A percentile compares a stretch with the other conserved stretches of the same genome.
These are phyloP conservation scores for Emericellopsis cladophorae DNA, from an alignment of 2,329 filamentous ascomycete genomes.

Conservation along the genomic window DNA sequence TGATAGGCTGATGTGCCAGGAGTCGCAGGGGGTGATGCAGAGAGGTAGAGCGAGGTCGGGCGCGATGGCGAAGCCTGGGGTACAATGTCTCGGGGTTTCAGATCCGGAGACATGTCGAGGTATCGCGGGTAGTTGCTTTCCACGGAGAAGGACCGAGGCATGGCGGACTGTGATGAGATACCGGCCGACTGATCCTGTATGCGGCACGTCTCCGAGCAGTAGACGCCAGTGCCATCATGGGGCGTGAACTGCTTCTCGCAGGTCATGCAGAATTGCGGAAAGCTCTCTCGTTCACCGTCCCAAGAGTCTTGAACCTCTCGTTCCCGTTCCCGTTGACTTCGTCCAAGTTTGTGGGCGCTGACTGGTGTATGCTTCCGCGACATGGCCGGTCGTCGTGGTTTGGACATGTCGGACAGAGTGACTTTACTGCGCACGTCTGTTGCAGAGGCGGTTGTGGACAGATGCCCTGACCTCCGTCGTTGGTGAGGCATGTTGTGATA, in stretches of 20 bases:
- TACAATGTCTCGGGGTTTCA: slow-evolving; percentile 43
- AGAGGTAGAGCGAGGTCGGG: slow-evolving; percentile 40
- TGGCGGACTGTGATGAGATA: slow-evolving; percentile 7
- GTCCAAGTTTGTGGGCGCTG: slow-evolving; percentile 32
- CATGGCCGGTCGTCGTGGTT: slow-evolving; percentile 33
- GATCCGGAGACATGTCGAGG: slow-evolving; percentile 30
- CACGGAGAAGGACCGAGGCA: slow-evolving; percentile 15
- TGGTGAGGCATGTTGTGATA: slow-evolving; percentile 37
- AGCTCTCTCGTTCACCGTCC: slow-evolving; percentile 48
- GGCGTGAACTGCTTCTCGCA: slow-evolving; percentile 55
- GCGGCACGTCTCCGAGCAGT: slow-evolving; percentile 52
- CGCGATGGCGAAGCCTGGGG: slow-evolving; percentile 51
- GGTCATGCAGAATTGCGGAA: slow-evolving; percentile 54
- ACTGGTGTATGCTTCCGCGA: slow-evolving; percentile 28
- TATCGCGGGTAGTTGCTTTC: slow-evolving; percentile 30
- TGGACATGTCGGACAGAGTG: slow-evolving; percentile 29
- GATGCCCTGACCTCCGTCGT: slow-evolving; percentile 43
- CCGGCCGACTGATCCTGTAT: slow-evolving; percentile 29
- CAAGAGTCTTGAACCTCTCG: slow-evolving; percentile 36
- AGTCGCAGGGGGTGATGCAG: slow-evolving; percentile 36
- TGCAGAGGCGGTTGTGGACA: slow-evolving; percentile 36
- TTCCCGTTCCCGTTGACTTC: slow-evolving; percentile 36
- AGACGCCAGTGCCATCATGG: slow-evolving; percentile 42
- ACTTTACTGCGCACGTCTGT: slow-evolving; percentile 42
- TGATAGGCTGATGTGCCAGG: slow-evolving; percentile 21